A percentile compares a stretch with the other conserved stretches of the same genome.
Conservation (phyloP, 148 eudicot species). For the Talinum fruticosum region DNA sequence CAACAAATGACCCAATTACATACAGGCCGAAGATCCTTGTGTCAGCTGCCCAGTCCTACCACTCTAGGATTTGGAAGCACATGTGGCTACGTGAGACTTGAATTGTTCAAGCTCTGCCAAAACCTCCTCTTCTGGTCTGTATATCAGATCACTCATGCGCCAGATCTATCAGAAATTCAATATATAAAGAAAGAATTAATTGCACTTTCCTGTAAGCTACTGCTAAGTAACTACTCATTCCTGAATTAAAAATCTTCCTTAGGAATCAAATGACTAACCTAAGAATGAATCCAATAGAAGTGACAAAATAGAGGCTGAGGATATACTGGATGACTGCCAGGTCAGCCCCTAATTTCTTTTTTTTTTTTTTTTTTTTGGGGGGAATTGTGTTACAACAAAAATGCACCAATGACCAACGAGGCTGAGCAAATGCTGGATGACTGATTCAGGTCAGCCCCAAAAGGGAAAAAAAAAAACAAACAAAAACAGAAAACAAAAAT, state of each 20-base stretch:
- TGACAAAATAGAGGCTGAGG: too few relatives aligned
- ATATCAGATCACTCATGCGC: constrained; percentile 94
- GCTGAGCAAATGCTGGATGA: too few relatives aligned
- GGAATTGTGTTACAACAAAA: too few relatives aligned
- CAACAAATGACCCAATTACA: background rate
- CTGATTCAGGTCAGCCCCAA: too few relatives aligned
- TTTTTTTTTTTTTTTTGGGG: too few relatives aligned
- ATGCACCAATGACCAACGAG: too few relatives aligned
- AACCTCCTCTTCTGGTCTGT: constrained; percentile 91
- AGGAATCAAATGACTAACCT: too few relatives aligned
- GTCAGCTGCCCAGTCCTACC: background rate
- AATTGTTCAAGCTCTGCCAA: constrained; percentile 83
- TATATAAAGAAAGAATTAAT: background rate
- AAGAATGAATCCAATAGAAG: too few relatives aligned
- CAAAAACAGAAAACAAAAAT: too few relatives aligned
- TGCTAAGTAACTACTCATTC: background rate
- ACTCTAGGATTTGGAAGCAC: constrained; percentile 50
- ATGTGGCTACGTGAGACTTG: constrained; percentile 73
- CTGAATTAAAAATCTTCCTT: background rate
- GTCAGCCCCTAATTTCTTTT: too few relatives aligned
- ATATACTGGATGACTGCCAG: too few relatives aligned
- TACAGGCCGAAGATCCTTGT: background rate
- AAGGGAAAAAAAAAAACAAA: too few relatives aligned
- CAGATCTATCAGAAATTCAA: constrained; percentile 53
- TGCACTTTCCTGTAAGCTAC: background rate